Evolutionary conservation across 768 basidiomycete genomes (phyloP).

Genomic region (Baorangia bicolor): DNA sequence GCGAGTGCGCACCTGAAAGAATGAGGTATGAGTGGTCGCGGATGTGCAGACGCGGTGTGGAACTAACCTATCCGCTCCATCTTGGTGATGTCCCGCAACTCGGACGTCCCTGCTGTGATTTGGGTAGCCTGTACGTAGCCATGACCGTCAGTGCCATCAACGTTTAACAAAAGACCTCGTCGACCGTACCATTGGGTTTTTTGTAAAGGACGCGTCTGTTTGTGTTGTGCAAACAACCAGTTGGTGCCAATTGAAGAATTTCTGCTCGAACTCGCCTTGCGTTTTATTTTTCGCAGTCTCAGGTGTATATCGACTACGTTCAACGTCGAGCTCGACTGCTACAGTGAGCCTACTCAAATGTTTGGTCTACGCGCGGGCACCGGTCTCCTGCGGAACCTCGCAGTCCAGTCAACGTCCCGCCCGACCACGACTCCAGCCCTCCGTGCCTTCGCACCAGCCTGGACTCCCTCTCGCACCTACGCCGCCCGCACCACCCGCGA

Average conservation of each 20-base stretch:
- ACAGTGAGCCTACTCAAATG: not conserved
- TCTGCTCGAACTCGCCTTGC: not conserved
- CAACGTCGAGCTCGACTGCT: not conserved
- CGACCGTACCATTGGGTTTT: conserved; percentile 28
- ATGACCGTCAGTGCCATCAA: conserved; percentile 7
- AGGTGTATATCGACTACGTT: not conserved
- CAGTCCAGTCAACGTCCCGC: conserved; percentile 1
- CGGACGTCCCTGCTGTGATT: conserved; percentile 75
- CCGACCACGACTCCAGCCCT: conserved; percentile 2
- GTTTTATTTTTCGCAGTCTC: not conserved
- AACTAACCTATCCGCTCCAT: conserved; percentile 85
- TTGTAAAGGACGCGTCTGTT: conserved; percentile 32
- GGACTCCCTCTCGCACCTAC: conserved; percentile 28
- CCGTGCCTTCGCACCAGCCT: conserved; percentile 5
- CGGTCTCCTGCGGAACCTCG: conserved; percentile 14
- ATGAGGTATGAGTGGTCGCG: not conserved
- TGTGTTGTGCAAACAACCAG: conserved; percentile 32
- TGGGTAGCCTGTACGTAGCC: conserved; percentile 51
- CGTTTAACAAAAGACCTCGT: not conserved
- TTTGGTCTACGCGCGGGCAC: conserved; percentile 16
- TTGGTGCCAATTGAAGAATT: not conserved
- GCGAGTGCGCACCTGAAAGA: conserved; percentile 77
- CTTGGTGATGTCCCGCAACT: conserved; percentile 84
- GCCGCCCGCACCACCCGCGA: conserved; percentile 36
- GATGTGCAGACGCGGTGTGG: too few species aligned